Percentiles rank a stretch among this genome's conserved stretches.
Conservation (phyloP, 208 protist genomes). For the Crithidia sp. region DNA sequence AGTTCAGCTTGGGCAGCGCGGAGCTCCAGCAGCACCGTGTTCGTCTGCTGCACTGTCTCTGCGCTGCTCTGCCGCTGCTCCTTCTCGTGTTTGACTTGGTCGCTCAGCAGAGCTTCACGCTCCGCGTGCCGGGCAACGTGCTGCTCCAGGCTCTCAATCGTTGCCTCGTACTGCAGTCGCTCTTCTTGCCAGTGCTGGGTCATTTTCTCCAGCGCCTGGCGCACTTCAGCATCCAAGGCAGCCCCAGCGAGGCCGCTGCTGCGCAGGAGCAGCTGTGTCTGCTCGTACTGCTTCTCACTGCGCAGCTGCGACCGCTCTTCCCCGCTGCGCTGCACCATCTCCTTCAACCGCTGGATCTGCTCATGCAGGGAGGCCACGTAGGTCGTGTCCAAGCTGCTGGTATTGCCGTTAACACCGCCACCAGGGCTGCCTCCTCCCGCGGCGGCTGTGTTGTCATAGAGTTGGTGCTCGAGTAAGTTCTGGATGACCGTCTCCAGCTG, state of each 20-base stretch:
- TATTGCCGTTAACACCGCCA: background rate
- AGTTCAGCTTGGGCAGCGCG: constrained; percentile 5
- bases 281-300: constrained; percentile 26
- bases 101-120: constrained; percentile 23
- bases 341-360: constrained; percentile 41
- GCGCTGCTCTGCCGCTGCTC: constrained; percentile 9
- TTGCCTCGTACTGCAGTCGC: constrained; percentile 20
- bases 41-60: background rate
- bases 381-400: constrained; percentile 9
- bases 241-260: constrained; percentile 1
- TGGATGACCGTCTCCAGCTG: constrained; percentile 39
- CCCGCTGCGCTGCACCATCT: constrained; percentile 35
- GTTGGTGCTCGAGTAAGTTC: constrained; percentile 31
- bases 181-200: constrained; percentile 27
- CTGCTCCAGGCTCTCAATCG: constrained; percentile 30
- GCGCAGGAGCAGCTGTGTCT: constrained; percentile 16
- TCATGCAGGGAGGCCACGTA: constrained; percentile 42
- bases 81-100: constrained; percentile 22
- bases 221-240: constrained; percentile 1
- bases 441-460: constrained; percentile 6
- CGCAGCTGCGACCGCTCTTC: constrained; percentile 33
- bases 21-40: background rate
- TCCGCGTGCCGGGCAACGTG: constrained; percentile 24
- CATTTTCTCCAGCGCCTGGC: constrained; percentile 16
- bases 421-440: background rate